Conservation (phyloP, 2,329 filamentous ascomycete species). For the Fusarium abutilonis region DNA sequence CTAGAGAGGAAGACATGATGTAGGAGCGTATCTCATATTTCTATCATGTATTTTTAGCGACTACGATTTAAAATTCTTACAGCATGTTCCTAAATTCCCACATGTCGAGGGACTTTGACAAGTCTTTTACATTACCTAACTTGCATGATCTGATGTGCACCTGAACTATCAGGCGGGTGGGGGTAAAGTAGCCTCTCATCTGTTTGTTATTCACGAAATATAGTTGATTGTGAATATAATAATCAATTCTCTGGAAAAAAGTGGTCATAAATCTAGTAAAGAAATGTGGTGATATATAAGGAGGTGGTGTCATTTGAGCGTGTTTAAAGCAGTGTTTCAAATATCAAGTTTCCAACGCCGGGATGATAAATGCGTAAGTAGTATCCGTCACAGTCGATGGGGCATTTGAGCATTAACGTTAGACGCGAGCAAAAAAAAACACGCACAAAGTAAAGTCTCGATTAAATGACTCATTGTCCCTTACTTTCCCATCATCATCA, state of each 20-base stretch:
- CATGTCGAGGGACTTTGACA: too few relatives aligned
- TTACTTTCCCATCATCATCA: neutral
- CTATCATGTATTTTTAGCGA: neutral
- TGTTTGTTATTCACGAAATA: too few relatives aligned
- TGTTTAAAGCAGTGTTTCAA: neutral
- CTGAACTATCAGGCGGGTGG: too few relatives aligned
- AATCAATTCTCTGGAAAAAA: too few relatives aligned
- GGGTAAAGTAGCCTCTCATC: too few relatives aligned
- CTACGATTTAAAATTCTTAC: too few relatives aligned
- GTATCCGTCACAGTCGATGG: constrained; percentile 39
- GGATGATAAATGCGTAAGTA: constrained; percentile 39
- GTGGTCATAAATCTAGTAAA: too few relatives aligned
- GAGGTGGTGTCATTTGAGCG: neutral
- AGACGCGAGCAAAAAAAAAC: constrained; percentile 14
- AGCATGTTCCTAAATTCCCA: too few relatives aligned
- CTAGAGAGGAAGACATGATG: neutral
- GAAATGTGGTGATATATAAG: neutral
- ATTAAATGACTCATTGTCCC: constrained; percentile 6
- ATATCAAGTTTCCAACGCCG: constrained; percentile 24
- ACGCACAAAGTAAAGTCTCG: constrained; percentile 10
- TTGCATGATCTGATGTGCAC: too few relatives aligned
- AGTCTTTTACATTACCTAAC: too few relatives aligned
- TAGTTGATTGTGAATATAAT: too few relatives aligned
- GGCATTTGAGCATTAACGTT: constrained; percentile 12
- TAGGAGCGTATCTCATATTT: too few relatives aligned